phyloP scores from a whole-genome alignment of 1,284 basidiomycete genomes.

The Fomitopsis pinicola region DNA sequence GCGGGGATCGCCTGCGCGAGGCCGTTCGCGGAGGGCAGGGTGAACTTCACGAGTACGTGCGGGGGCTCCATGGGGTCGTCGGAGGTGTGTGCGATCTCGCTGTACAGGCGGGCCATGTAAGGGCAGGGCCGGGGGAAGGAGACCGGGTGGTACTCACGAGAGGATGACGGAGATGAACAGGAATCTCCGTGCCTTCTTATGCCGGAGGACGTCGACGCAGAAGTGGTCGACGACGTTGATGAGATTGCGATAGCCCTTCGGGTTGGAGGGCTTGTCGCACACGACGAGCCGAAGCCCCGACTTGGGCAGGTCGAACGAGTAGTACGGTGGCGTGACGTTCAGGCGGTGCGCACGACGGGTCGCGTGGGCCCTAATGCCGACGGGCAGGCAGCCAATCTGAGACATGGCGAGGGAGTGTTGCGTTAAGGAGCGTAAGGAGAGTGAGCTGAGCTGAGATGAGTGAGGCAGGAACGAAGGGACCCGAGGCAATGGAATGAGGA shows the following conservation, averaged over 20 bases:
- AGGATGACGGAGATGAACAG: background rate
- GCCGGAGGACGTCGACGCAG: background rate
- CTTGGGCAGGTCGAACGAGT: background rate
- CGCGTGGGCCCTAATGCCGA: background rate
- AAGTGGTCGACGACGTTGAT: slow-evolving; percentile 3
- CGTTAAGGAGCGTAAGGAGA: background rate
- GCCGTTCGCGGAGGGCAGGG: background rate
- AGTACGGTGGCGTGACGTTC: slow-evolving; percentile 4
- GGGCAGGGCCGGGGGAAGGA: background rate
- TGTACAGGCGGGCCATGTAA: background rate
- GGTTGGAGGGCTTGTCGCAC: slow-evolving; percentile 4
- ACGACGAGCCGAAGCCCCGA: background rate
- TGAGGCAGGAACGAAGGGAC: background rate
- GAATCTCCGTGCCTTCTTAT: slow-evolving; percentile 2
- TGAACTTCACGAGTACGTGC: slow-evolving; percentile 6
- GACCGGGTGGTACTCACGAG: background rate
- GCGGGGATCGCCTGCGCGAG: slow-evolving; percentile 1
- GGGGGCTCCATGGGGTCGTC: slow-evolving; percentile 4
- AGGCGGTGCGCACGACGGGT: background rate
- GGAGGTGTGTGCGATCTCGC: slow-evolving; percentile 1
- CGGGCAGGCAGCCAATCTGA: background rate
- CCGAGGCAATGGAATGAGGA: background rate
- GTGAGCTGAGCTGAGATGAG: background rate
- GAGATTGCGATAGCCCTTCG: slow-evolving; percentile 2
- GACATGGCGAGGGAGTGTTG: background rate